Evolutionary conservation across 257 asterid species (phyloP).

Genomic region (Primulina huaijiensis): DNA sequence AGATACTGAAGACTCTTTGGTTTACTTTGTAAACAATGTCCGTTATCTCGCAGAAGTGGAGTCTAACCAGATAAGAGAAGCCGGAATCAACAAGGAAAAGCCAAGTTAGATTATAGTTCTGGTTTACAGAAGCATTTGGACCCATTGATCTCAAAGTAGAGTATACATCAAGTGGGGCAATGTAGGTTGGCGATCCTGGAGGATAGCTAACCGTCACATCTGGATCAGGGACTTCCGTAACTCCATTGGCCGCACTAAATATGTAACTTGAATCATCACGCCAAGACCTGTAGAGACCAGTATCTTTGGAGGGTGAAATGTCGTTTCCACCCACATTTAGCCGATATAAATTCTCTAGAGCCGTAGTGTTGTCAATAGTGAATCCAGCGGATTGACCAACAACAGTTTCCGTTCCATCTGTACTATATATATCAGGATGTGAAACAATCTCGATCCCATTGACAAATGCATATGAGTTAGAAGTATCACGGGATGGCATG

Average conservation of each 20-base stretch:
- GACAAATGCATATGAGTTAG: conserved; percentile 62
- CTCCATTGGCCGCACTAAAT: conserved; percentile 40
- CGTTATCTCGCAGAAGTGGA: conserved; percentile 58
- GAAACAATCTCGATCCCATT: conserved; percentile 88
- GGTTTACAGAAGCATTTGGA: conserved; percentile 35
- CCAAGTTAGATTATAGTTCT: conserved; percentile 49
- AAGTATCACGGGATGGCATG: conserved; percentile 42
- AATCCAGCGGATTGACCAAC: conserved; percentile 52
- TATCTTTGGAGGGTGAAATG: conserved; percentile 62
- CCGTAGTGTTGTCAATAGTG: conserved; percentile 48
- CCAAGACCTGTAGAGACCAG: conserved; percentile 56
- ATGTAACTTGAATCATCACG: conserved; percentile 38
- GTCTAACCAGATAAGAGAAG: conserved; percentile 53
- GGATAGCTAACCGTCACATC: conserved; percentile 34
- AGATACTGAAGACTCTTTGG: conserved; percentile 46
- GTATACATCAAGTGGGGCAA: conserved; percentile 53
- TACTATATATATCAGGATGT: conserved; percentile 79
- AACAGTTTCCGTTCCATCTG: conserved; percentile 34
- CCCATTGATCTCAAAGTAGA: conserved; percentile 50
- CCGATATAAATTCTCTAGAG: conserved; percentile 71
- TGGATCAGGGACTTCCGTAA: conserved; percentile 36
- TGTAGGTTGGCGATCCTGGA: conserved; percentile 27
- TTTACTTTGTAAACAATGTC: conserved; percentile 25
- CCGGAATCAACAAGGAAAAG: conserved; percentile 48
- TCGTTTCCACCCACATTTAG: conserved; percentile 90